Evolutionary conservation across 1,284 basidiomycete genomes (phyloP).

Genomic region (Neolentinus lepideus): DNA sequence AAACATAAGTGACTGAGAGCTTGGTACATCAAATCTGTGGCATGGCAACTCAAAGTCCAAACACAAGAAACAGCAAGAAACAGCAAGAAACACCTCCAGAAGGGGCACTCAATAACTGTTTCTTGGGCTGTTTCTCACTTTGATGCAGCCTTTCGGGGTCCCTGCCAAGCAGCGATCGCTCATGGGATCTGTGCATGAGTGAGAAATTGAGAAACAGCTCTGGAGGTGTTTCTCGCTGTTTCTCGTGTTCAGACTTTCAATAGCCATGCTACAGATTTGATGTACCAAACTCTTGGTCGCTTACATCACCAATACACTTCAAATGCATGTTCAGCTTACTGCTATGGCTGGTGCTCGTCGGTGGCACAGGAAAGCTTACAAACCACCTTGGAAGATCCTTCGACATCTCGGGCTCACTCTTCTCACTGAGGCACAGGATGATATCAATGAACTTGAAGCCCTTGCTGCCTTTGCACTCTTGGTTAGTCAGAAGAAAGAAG

Average conservation of each 20-base stretch:
- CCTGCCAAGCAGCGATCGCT: neutral
- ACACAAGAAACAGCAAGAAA: too few relatives aligned
- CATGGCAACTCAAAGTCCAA: too few relatives aligned
- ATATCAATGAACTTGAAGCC: constrained; percentile 2
- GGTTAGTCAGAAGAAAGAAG: neutral
- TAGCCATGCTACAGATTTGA: neutral
- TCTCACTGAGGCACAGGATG: constrained; percentile 3
- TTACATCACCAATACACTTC: neutral
- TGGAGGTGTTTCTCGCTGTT: neutral
- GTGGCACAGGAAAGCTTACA: neutral
- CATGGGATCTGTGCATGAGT: neutral
- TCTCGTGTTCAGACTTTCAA: neutral
- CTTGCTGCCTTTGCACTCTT: neutral
- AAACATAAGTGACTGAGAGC: too few relatives aligned
- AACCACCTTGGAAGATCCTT: neutral
- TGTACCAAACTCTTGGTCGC: neutral
- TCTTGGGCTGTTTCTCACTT: neutral
- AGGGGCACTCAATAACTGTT: neutral
- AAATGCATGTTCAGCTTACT: neutral
- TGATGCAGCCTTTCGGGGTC: too few relatives aligned
- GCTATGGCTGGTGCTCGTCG: neutral
- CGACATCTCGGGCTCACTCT: neutral
- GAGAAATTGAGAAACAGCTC: neutral
- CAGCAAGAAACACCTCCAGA: too few relatives aligned
- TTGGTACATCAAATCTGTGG: too few relatives aligned